phyloP scores from a whole-genome alignment of 179 eudicot species.

The Drosera spatulata region DNA sequence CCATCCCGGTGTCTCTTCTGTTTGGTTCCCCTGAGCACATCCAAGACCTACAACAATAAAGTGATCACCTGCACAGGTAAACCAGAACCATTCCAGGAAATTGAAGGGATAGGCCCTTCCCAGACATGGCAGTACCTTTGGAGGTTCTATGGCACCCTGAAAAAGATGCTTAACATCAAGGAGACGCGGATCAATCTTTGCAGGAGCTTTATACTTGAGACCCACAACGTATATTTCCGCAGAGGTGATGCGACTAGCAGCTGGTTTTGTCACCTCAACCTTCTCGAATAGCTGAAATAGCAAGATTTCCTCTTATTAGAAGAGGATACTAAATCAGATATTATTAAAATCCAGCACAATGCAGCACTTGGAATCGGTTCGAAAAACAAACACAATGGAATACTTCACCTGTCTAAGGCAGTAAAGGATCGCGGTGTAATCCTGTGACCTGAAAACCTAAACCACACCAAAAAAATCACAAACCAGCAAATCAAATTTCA shows the following conservation, averaged over 20 bases:
- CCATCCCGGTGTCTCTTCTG: constrained; percentile 85
- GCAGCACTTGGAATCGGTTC: too few species aligned
- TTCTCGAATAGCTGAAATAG: constrained; percentile 93
- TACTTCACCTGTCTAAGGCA: constrained; percentile 78
- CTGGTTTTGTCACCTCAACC: constrained; percentile 90
- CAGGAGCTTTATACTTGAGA: constrained; percentile 85
- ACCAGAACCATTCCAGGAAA: too few species aligned
- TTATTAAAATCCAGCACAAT: too few species aligned
- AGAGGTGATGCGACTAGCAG: constrained; percentile 85
- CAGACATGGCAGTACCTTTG: constrained; percentile 38
- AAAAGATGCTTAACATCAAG: constrained; percentile 85
- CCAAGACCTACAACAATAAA: constrained; percentile 35
- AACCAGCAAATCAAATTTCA: too few species aligned
- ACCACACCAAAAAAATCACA: too few species aligned
- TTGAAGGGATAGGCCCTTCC: neutral
- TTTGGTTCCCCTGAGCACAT: constrained; percentile 60
- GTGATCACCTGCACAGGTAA: too few species aligned
- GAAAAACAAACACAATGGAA: too few species aligned
- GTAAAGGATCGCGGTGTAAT: constrained; percentile 80
- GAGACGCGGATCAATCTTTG: constrained; percentile 91
- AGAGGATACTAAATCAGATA: too few species aligned
- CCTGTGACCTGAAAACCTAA: constrained; percentile 94
- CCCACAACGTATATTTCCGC: constrained; percentile 83
- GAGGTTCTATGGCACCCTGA: constrained; percentile 66
- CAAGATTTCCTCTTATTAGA: too few species aligned